phyloP scores from a whole-genome alignment of 2,329 filamentous ascomycete species.

The Alternaria sp. region DNA sequence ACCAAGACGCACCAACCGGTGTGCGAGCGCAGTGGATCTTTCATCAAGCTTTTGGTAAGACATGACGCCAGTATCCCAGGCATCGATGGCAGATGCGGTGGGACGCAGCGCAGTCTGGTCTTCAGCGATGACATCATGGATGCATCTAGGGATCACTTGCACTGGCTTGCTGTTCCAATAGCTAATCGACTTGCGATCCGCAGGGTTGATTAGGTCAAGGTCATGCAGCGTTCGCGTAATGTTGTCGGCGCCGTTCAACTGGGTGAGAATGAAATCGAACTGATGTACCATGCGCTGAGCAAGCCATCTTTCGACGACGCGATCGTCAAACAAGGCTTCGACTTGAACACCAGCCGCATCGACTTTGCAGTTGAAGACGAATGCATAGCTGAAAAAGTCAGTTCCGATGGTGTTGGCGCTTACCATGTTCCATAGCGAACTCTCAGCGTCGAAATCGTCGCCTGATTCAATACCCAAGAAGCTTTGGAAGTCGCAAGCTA shows the following conservation, averaged over 20 bases:
- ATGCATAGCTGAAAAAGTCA: constrained; percentile 50
- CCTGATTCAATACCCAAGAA: constrained; percentile 55
- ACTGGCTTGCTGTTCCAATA: constrained; percentile 40
- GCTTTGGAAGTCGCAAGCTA: constrained; percentile 59
- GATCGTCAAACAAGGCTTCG: constrained; percentile 43
- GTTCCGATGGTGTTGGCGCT: constrained; percentile 46
- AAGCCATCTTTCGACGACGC: constrained; percentile 42
- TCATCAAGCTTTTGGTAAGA: constrained; percentile 44
- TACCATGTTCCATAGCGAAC: constrained; percentile 44
- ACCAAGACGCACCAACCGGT: constrained; percentile 33
- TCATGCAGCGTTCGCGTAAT: constrained; percentile 26
- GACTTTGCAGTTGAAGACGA: constrained; percentile 46
- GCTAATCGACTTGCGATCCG: constrained; percentile 32
- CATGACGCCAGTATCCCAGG: constrained; percentile 42
- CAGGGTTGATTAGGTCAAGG: constrained; percentile 33
- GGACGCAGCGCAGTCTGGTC: constrained; percentile 32
- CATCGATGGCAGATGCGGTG: constrained; percentile 36
- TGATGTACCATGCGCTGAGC: constrained; percentile 40
- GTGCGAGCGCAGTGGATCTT: constrained; percentile 38
- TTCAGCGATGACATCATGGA: constrained; percentile 42
- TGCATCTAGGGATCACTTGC: constrained; percentile 36
- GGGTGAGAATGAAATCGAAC: constrained; percentile 40
- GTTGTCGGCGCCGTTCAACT: constrained; percentile 31
- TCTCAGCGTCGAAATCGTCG: constrained; percentile 41
- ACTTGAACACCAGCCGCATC: constrained; percentile 31